These are phyloP conservation scores for Pestalotiopsis sp. DNA, from an alignment of 2,329 filamentous ascomycete species.

Conservation along the genomic window DNA sequence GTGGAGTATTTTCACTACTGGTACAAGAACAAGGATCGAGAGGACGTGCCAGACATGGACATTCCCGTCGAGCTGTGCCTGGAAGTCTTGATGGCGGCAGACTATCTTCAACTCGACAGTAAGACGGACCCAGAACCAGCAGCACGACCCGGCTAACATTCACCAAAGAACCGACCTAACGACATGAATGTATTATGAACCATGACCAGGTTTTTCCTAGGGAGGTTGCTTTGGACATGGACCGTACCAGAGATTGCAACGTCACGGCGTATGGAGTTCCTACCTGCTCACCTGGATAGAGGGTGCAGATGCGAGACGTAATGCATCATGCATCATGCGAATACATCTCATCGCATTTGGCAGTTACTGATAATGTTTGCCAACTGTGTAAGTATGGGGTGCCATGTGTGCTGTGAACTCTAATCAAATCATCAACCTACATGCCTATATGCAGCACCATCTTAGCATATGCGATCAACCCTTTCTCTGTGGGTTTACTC, in stretches of 20 bases:
- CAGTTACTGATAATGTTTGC: not conserved
- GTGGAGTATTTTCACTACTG: constrained; percentile 85
- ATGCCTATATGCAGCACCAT: constrained; percentile 34
- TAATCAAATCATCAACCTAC: not conserved
- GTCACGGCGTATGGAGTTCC: not conserved
- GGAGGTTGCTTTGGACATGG: not conserved
- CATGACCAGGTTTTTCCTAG: not conserved
- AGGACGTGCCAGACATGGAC: constrained; percentile 79
- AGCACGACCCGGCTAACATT: constrained; percentile 11
- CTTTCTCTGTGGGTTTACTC: constrained; percentile 53
- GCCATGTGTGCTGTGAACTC: not conserved
- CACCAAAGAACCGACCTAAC: constrained; percentile 19
- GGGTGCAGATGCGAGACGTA: not conserved
- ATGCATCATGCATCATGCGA: not conserved
- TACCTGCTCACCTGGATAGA: not conserved
- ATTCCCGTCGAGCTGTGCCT: constrained; percentile 78
- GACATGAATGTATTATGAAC: not conserved
- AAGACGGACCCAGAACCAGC: constrained; percentile 26
- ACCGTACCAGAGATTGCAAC: not conserved
- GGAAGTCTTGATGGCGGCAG: constrained; percentile 76
- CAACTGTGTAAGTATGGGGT: not conserved
- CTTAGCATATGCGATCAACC: constrained; percentile 58
- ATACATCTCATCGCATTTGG: not conserved
- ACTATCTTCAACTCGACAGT: constrained; percentile 74
- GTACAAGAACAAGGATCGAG: constrained; percentile 70